Percentiles rank a stretch among this genome's conserved stretches.
Evolutionary conservation across 768 basidiomycete genomes (phyloP).

Genomic region (Leccinellum albellum): DNA sequence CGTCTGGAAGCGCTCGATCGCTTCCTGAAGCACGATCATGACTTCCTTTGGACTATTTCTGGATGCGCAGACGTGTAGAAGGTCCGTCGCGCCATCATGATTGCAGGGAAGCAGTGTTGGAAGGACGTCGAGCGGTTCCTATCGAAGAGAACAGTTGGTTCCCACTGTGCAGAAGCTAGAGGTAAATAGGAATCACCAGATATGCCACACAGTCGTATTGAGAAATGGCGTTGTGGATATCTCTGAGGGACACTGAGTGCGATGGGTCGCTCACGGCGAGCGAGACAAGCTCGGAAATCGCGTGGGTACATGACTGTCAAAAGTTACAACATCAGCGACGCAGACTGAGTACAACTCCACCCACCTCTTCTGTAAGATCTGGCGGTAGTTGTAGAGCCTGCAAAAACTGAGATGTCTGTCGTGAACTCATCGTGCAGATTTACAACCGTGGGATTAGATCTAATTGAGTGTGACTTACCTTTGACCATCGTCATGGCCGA

Average conservation of each 20-base stretch:
- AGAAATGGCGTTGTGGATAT: conserved; percentile 13
- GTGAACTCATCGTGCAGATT: conserved; percentile 5
- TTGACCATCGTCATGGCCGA: conserved; percentile 26
- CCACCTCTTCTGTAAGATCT: conserved; percentile 26
- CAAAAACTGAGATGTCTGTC: conserved; percentile 9
- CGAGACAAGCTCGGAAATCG: conserved; percentile 20
- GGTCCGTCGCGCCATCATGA: conserved; percentile 27
- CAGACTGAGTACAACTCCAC: neutral
- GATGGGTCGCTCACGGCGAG: conserved; percentile 9
- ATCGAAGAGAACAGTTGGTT: neutral
- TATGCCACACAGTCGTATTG: conserved; percentile 14
- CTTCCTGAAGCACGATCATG: conserved; percentile 40
- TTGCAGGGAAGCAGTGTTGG: conserved; percentile 33
- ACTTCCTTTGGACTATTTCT: conserved; percentile 39
- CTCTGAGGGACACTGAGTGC: conserved; percentile 10
- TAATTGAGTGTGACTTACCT: neutral
- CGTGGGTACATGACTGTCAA: conserved; percentile 16
- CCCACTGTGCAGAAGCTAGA: neutral
- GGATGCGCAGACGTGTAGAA: conserved; percentile 32
- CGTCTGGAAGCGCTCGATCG: conserved; percentile 30
- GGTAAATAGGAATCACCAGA: conserved; percentile 10
- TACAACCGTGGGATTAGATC: neutral
- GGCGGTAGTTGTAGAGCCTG: conserved; percentile 15
- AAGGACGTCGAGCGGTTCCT: conserved; percentile 42
- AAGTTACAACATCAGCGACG: neutral